Evolutionary conservation across 169 alveolate species (phyloP).

Genomic region (Plasmodium fragile): DNA sequence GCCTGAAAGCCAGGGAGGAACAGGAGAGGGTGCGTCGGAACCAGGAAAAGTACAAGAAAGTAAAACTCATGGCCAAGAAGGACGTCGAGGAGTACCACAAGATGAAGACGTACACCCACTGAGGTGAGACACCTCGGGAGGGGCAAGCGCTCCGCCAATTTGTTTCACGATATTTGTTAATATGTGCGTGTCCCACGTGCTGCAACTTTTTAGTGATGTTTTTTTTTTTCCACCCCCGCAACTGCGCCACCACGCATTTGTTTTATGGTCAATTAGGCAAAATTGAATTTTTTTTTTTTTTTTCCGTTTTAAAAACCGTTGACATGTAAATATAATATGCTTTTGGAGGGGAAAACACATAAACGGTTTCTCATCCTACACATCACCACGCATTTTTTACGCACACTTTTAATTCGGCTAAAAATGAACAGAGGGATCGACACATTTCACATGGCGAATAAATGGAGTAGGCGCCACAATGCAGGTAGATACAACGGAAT

Average conservation of each 20-base stretch:
- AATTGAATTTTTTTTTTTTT: too few relatives aligned
- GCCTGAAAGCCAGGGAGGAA: slow-evolving; percentile 61
- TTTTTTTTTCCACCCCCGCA: neutral
- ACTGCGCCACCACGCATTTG: neutral
- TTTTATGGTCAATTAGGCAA: neutral
- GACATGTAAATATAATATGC: neutral
- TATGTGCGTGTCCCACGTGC: neutral
- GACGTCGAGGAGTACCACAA: slow-evolving; percentile 71
- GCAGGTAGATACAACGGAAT: neutral
- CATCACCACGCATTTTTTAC: neutral
- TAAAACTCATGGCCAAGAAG: slow-evolving; percentile 57
- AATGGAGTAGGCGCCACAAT: neutral
- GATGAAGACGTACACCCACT: slow-evolving; percentile 74
- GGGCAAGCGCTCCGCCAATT: neutral
- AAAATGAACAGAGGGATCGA: neutral
- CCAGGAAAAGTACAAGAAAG: slow-evolving; percentile 53
- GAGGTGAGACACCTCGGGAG: neutral
- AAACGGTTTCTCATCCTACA: neutral
- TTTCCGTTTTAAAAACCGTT: neutral
- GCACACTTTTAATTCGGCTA: neutral
- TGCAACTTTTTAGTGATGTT: neutral
- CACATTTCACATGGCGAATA: neutral
- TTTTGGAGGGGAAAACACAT: neutral
- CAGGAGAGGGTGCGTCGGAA: slow-evolving; percentile 50
- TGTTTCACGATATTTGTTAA: neutral